Percentiles rank a stretch among this genome's conserved stretches.
Conservation (phyloP, 768 basidiomycete genomes). For the Amanita molliuscula region DNA sequence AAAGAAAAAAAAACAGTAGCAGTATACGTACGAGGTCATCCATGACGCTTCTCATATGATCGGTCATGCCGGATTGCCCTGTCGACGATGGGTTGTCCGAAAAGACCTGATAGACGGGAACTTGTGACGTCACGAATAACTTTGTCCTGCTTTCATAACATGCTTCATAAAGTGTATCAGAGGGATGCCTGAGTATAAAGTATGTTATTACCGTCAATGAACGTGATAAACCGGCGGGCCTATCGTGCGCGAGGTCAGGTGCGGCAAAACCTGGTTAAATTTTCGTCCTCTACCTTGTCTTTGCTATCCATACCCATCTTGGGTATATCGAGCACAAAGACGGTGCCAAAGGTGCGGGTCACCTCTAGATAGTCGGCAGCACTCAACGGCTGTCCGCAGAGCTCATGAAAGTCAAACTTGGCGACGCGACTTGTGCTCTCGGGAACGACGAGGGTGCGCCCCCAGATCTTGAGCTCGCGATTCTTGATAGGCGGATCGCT, state of each 20-base stretch:
- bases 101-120: constrained; percentile 85
- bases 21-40: constrained; percentile 73
- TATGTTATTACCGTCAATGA: constrained; percentile 64
- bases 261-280: constrained; percentile 3
- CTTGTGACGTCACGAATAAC: constrained; percentile 86
- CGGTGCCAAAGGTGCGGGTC: constrained; percentile 75
- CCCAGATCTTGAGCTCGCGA: constrained; percentile 79
- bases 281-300: constrained; percentile 54
- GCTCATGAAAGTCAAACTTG: constrained; percentile 73
- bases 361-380: constrained; percentile 96
- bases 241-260: constrained; percentile 15
- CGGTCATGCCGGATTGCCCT: constrained; percentile 33
- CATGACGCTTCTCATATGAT: constrained; percentile 91
- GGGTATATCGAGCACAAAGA: constrained; percentile 82
- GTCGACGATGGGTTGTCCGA: constrained; percentile 48
- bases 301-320: constrained; percentile 83
- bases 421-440: constrained; percentile 75
- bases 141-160: constrained; percentile 92
- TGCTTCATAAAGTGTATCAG: constrained; percentile 29
- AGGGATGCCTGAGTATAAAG: not conserved
- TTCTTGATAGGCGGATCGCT: constrained; percentile 47
- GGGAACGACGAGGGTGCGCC: constrained; percentile 69
- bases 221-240: constrained; percentile 95
- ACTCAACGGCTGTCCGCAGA: constrained; percentile 84
- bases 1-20: constrained; percentile 2